These are phyloP conservation scores for Theileria parva DNA, from an alignment of 169 alveolate genomes.

Conservation along the genomic window DNA sequence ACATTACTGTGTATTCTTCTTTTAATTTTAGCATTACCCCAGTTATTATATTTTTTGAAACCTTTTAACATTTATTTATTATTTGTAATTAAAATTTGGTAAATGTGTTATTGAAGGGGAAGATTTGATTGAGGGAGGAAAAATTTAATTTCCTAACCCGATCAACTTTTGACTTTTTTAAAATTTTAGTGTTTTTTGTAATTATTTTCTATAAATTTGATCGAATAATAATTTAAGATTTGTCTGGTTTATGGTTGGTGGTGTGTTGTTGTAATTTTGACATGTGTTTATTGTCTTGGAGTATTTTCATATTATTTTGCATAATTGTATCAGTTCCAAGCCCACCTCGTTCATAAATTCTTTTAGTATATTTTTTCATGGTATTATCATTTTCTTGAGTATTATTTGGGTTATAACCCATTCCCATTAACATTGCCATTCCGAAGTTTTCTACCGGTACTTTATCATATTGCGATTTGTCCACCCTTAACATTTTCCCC, in stretches of 20 bases:
- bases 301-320: constrained; percentile 52
- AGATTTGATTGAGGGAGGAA: too few relatives aligned
- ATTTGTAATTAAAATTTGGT: too few relatives aligned
- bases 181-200: too few relatives aligned
- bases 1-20: too few relatives aligned
- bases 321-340: constrained; percentile 64
- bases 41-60: too few relatives aligned
- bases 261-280: constrained; percentile 50
- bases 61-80: too few relatives aligned
- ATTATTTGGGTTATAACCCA: constrained; percentile 71
- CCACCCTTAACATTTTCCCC: neutral
- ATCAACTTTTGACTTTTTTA: too few relatives aligned
- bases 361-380: constrained; percentile 60
- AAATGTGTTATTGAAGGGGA: too few relatives aligned
- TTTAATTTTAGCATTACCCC: too few relatives aligned
- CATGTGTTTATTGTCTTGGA: constrained; percentile 38
- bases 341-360: constrained; percentile 67
- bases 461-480: constrained; percentile 43
- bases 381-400: constrained; percentile 23
- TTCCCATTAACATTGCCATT: constrained; percentile 74
- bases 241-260: neutral
- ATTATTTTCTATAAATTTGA: too few relatives aligned
- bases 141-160: too few relatives aligned
- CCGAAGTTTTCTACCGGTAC: constrained; percentile 72
- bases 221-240: too few relatives aligned